Base-by-base conservation (phyloP, 495 filamentous ascomycete species). In the Articulospora tetracladia region DNA sequence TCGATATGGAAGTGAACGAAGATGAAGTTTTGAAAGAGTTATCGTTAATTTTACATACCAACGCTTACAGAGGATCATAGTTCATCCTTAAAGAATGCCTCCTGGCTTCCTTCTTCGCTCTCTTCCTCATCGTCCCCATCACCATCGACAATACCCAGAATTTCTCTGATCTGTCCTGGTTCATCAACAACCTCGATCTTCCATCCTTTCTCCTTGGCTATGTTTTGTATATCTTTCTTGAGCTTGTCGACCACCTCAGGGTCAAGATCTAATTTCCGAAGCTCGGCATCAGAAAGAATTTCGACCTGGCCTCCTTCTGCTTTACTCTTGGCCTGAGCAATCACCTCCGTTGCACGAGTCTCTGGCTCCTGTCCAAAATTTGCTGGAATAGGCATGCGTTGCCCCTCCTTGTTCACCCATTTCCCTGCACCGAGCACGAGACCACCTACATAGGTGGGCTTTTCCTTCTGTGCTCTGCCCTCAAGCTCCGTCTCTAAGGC, bases 211-310 rank as follows among this genome's bases (percentile, higher is more conserved):
- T 80, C 79, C 17, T 77, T 74, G 1, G 79, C 82, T 12, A 79
- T 53, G 51, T 70, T 70, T 64, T 80, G 69, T 49, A 86, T 59
- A 64, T 88, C 76, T 59, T 84, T 78, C 65, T 77, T 80, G 58
- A 92, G 73, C 57, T 78, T 74, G 55, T 92, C 86, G 2, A 94
- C 72, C 57, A 81, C 77, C 55, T 87, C 78, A 8, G 83, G 81
- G 60, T 88, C 83, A n/a, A 96, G 73, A 22, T 87, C 82, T 60
- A 89, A 73, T 64, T 87, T 84, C 66, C 83, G 81, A 50, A 96
- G 67, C 34, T 88, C 83, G 39, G 88, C 82, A 39, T 82, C 78
- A 69, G 26, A 79, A 64, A 39, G 85, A 67, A 65, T 82, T 74
- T 36, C 81, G 1, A 68, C 60, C 27, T 63, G 17, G 8, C 63